Conservation (phyloP, 306 rosid species). For the Begonia peltatifolia region DNA sequence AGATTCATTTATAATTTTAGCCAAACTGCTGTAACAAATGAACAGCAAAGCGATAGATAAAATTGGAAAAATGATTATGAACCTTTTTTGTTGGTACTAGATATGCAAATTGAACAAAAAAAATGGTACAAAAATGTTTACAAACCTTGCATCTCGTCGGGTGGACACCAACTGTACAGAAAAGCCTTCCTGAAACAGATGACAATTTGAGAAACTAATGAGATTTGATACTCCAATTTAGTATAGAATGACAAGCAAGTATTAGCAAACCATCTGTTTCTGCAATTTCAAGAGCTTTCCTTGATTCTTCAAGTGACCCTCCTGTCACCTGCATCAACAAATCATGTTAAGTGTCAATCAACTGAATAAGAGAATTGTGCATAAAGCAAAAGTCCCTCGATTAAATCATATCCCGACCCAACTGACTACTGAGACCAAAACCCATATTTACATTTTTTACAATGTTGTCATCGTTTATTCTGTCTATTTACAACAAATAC, state of each 20-base stretch:
- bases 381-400: neutral
- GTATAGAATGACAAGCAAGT: neutral
- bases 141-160: slow-evolving; percentile 95
- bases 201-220: slow-evolving; percentile 14
- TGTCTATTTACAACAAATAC: too few species aligned
- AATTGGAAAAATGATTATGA: neutral
- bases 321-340: slow-evolving; percentile 68
- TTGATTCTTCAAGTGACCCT: slow-evolving; percentile 90
- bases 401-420: too few species aligned
- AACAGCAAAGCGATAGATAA: slow-evolving; percentile 2
- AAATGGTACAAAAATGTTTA: slow-evolving; percentile 9
- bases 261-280: slow-evolving; percentile 60
- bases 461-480: neutral
- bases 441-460: neutral
- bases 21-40: slow-evolving; percentile 3
- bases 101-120: neutral
- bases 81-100: too few species aligned
- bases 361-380: neutral
- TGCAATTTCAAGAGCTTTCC: slow-evolving; percentile 79
- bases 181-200: slow-evolving; percentile 56
- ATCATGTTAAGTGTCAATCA: slow-evolving; percentile 6
- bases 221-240: slow-evolving; percentile 6
- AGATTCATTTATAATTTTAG: slow-evolving; percentile 1
- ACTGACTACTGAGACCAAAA: neutral
- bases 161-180: slow-evolving; percentile 94